phyloP scores from a whole-genome alignment of 441 rosid species.

The Biscutella laevigata region DNA sequence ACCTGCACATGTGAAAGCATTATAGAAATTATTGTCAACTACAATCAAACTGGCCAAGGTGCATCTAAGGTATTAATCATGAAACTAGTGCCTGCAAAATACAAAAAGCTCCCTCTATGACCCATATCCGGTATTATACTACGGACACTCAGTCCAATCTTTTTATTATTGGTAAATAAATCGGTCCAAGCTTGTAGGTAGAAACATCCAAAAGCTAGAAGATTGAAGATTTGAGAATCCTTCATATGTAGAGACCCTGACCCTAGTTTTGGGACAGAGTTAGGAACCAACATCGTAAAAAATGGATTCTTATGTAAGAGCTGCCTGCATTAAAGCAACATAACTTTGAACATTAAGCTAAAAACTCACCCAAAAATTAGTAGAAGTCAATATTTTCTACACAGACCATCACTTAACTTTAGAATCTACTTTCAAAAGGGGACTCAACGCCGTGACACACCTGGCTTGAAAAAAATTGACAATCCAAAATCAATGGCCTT shows the following conservation, averaged over 20 bases:
- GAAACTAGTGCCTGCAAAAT: slow-evolving; percentile 1
- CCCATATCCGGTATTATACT: too few relatives aligned
- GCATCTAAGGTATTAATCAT: slow-evolving; percentile 10
- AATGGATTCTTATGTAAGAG: background rate
- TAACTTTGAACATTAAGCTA: background rate
- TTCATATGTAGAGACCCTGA: background rate
- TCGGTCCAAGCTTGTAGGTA: background rate
- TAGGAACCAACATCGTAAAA: background rate
- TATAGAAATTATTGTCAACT: slow-evolving; percentile 3
- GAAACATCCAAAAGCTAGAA: slow-evolving; percentile 7
- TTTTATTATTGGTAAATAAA: too few relatives aligned
- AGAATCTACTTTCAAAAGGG: background rate
- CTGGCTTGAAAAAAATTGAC: slow-evolving; percentile 97
- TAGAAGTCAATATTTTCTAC: background rate
- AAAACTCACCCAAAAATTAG: background rate
- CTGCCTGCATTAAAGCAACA: background rate
- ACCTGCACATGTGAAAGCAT: slow-evolving; percentile 38
- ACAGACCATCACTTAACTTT: background rate
- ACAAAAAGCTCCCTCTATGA: background rate
- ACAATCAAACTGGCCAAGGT: background rate
- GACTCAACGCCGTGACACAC: slow-evolving; percentile 30
- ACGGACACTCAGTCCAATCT: too few relatives aligned
- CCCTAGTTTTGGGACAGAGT: background rate
- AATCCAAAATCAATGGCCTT: slow-evolving; percentile 97
- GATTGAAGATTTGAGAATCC: background rate